These are phyloP conservation scores for Phanerochaete sordida DNA, from an alignment of 768 basidiomycete genomes.

Conservation along the genomic window DNA sequence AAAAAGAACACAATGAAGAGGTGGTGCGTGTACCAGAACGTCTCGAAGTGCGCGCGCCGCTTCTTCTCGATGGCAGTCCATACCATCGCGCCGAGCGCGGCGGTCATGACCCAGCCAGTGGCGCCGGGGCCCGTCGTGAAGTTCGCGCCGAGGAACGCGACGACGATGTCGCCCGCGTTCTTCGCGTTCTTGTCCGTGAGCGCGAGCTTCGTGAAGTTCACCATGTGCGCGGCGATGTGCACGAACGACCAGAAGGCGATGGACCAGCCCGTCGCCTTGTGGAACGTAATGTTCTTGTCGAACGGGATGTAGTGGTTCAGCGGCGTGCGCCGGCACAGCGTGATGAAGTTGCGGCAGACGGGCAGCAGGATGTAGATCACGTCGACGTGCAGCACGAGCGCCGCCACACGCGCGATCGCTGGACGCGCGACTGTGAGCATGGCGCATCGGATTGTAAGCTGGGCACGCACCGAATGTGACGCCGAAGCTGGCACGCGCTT, in stretches of 20 bases:
- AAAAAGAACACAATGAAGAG: conserved; percentile 92
- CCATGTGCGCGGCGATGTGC: conserved; percentile 82
- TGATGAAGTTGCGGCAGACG: conserved; percentile 93
- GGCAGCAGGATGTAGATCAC: conserved; percentile 93
- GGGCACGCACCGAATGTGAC: conserved; percentile 64
- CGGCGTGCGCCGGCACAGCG: conserved; percentile 79
- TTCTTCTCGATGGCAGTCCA: conserved; percentile 83
- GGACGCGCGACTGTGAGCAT: neutral
- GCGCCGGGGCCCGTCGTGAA: conserved; percentile 78
- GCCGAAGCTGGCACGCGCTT: conserved; percentile 71
- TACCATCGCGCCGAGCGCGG: conserved; percentile 70
- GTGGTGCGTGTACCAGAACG: conserved; percentile 88
- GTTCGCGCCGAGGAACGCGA: conserved; percentile 73
- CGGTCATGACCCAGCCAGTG: conserved; percentile 90
- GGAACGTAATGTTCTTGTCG: conserved; percentile 89
- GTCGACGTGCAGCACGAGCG: conserved; percentile 88
- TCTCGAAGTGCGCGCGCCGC: conserved; percentile 75
- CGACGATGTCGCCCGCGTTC: conserved; percentile 49
- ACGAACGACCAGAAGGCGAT: conserved; percentile 75
- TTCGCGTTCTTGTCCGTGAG: conserved; percentile 49
- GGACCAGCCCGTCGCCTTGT: conserved; percentile 89
- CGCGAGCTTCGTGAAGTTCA: conserved; percentile 74
- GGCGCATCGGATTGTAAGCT: neutral
- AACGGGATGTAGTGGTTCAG: conserved; percentile 87
- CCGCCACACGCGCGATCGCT: conserved; percentile 88